Conservation (phyloP, 2,329 filamentous ascomycete species). For the Paecilomyces niveus region DNA sequence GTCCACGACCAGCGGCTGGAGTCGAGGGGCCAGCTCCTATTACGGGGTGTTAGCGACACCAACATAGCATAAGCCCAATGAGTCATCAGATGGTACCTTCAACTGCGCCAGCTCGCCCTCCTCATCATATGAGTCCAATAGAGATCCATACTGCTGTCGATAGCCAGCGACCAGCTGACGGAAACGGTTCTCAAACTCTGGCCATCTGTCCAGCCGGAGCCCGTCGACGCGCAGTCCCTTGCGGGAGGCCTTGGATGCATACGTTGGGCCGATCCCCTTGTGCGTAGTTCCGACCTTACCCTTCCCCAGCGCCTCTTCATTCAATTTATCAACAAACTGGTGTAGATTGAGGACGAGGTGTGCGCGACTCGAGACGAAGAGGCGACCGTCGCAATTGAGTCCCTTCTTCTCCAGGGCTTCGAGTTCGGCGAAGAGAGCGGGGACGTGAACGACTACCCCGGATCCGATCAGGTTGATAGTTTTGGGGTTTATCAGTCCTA, state of each 20-base stretch:
- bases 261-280: constrained; percentile 51
- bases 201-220: constrained; percentile 46
- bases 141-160: neutral
- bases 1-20: constrained; percentile 34
- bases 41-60: constrained; percentile 7
- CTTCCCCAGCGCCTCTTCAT: constrained; percentile 37
- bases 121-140: constrained; percentile 11
- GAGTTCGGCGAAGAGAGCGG: constrained; percentile 43
- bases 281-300: constrained; percentile 44
- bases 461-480: constrained; percentile 43
- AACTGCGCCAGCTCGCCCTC: constrained; percentile 20
- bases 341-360: constrained; percentile 41
- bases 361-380: constrained; percentile 41
- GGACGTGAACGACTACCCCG: constrained; percentile 41
- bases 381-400: constrained; percentile 31
- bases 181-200: constrained; percentile 49
- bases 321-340: constrained; percentile 39
- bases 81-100: constrained; percentile 7
- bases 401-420: constrained; percentile 37
- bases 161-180: constrained; percentile 40
- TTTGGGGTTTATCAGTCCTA: constrained; percentile 36
- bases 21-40: constrained; percentile 37
- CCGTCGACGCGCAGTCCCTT: constrained; percentile 54
- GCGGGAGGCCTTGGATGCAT: constrained; percentile 56
- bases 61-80: neutral